phyloP scores from a whole-genome alignment of 176 grass and related monocot species.

The Triticum monococcum region DNA sequence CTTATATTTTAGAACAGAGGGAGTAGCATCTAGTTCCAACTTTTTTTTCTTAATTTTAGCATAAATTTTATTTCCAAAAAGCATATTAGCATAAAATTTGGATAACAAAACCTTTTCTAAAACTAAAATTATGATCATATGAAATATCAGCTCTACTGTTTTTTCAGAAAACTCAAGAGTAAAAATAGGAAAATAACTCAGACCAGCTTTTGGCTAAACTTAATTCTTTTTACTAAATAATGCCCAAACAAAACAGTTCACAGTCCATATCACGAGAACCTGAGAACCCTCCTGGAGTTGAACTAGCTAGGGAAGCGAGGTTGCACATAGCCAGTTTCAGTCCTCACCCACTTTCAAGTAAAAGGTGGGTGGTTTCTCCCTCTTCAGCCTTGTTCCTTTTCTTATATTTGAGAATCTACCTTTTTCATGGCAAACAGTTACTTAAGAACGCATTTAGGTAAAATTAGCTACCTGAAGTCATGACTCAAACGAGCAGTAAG shows the following conservation, averaged over 20 bases:
- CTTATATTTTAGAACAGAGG: too few relatives aligned
- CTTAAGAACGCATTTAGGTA: background rate
- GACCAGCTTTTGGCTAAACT: background rate
- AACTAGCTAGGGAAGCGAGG: constrained; percentile 7
- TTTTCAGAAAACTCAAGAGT: background rate
- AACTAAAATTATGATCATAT: background rate
- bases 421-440: background rate
- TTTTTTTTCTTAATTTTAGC: too few relatives aligned
- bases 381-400: background rate
- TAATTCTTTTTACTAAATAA: background rate
- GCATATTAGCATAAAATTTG: too few relatives aligned
- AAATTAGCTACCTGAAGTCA: background rate
- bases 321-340: background rate
- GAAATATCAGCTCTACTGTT: background rate
- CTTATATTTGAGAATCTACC: background rate
- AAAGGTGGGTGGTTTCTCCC: background rate
- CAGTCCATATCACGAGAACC: background rate
- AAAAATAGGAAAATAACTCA: background rate
- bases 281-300: background rate
- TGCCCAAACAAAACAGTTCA: background rate
- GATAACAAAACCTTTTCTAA: background rate
- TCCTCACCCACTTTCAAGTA: background rate
- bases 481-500: background rate
- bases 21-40: background rate
- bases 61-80: too few relatives aligned